Percentiles rank a stretch among this genome's conserved stretches.
Evolutionary conservation across 2,329 filamentous ascomycete genomes (phyloP).

Genomic region (Penicillium verrucosum): DNA sequence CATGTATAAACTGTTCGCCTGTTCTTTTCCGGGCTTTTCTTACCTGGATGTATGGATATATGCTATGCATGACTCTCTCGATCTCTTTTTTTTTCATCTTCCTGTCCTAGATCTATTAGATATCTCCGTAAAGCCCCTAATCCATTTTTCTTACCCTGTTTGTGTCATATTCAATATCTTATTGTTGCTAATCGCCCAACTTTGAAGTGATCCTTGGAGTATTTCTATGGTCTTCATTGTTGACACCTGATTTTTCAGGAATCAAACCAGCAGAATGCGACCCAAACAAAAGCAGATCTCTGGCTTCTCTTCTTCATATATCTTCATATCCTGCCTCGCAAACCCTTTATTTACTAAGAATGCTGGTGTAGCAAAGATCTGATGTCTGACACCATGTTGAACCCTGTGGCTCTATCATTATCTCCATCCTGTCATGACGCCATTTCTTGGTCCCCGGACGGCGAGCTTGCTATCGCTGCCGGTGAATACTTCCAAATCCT

Average conservation of each 20-base stretch:
- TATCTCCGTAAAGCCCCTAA: neutral
- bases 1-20: neutral
- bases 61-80: neutral
- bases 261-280: constrained; percentile 1
- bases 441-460: constrained; percentile 59
- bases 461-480: constrained; percentile 55
- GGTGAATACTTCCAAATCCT: constrained; percentile 56
- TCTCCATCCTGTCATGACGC: constrained; percentile 53
- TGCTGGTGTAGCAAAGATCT: neutral
- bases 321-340: neutral
- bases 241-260: constrained; percentile 1
- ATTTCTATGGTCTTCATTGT: neutral
- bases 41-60: too few relatives aligned
- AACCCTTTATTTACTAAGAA: neutral
- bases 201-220: neutral
- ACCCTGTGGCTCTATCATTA: constrained; percentile 39
- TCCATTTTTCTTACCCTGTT: neutral
- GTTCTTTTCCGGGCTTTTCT: neutral
- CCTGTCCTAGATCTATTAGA: neutral
- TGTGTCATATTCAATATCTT: neutral
- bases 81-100: neutral
- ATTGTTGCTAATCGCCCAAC: neutral
- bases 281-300: constrained; percentile 1
- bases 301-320: neutral
- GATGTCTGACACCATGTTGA: constrained; percentile 24